These are phyloP conservation scores for Populus tomentosa DNA, from an alignment of 441 rosid genomes.

Conservation along the genomic window DNA sequence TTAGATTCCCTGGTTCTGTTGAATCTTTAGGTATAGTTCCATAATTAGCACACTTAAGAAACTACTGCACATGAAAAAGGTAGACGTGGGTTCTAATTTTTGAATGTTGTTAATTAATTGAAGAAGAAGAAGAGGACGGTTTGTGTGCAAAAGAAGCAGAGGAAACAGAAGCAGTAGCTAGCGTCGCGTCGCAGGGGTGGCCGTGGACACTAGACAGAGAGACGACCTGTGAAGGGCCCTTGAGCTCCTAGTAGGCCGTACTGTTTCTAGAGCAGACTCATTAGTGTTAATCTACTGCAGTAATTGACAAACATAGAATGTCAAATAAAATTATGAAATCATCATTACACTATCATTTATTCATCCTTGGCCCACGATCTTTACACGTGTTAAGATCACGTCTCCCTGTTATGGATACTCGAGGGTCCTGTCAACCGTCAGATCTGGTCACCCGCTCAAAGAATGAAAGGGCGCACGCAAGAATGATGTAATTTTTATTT, in stretches of 20 bases:
- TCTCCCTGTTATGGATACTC: conserved; percentile 14
- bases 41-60: neutral
- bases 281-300: neutral
- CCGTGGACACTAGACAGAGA: neutral
- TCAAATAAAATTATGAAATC: conserved; percentile 41
- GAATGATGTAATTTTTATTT: conserved; percentile 7
- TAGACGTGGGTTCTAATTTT: neutral
- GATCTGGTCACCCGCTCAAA: conserved; percentile 20
- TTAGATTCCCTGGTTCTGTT: neutral
- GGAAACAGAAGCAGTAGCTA: neutral
- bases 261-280: neutral
- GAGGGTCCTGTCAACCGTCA: conserved; percentile 21
- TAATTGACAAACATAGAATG: conserved; percentile 30
- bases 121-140: neutral
- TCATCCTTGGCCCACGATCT: conserved; percentile 8
- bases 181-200: too few relatives aligned
- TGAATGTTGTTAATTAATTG: neutral
- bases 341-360: conserved; percentile 59
- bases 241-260: neutral
- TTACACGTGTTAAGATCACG: conserved; percentile 30
- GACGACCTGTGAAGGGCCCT: neutral
- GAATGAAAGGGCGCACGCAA: conserved; percentile 13
- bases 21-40: neutral
- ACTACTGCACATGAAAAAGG: neutral
- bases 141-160: neutral